Base-by-base conservation (phyloP, 192 early-diverging fungal species). In the Coemansia sp. region DNA sequence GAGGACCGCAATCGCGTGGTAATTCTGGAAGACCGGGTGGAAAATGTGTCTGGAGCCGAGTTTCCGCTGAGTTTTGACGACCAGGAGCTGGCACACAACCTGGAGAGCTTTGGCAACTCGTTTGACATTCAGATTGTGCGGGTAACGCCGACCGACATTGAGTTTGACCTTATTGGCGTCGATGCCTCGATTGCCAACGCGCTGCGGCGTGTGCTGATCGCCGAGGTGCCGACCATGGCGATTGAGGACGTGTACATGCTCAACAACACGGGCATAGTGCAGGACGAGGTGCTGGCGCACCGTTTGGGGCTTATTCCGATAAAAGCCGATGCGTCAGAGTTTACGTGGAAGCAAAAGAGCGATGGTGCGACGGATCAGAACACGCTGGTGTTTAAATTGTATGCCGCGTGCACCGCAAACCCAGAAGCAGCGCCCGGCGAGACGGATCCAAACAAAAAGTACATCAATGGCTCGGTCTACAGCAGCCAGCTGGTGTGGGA, bases 151-250 rank as follows among this genome's bases (percentile, higher is more conserved):
- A 77, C 66, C 29, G 84, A 88, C 40, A 91, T 97, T 67, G 94
- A 98, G 78, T 97, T 98, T 79, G 95, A 98, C 68, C 65, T 98
- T 61, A 87, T 94, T 48, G 94, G 94, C 27, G 63, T 95, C 19
- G 93, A 97, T 54, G 90, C 93, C 27, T 82, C 93, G 15, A 83
- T 98, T 45, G 94, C 94, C 43, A 98, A 98, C 64, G 91, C 94
- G 4, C 82, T 98, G 63, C 82, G 95, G 30, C 67, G 95, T 36
- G 90, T 94, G 31, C 60, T 98, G 82, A 89, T 98, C 58, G 90
- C 93, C 2, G 95, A 98, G 57, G 82, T 98, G 14, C 94, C 95
- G 14, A 94, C 94, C 0, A 92, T 98, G 94, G 95, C 95, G 4
- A 95, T 97, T 39, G 93, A 97, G 63, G 84, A 87, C 17, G 92